phyloP scores from a whole-genome alignment of 805 yeast genomes.

The Candida vartiovaarae region DNA sequence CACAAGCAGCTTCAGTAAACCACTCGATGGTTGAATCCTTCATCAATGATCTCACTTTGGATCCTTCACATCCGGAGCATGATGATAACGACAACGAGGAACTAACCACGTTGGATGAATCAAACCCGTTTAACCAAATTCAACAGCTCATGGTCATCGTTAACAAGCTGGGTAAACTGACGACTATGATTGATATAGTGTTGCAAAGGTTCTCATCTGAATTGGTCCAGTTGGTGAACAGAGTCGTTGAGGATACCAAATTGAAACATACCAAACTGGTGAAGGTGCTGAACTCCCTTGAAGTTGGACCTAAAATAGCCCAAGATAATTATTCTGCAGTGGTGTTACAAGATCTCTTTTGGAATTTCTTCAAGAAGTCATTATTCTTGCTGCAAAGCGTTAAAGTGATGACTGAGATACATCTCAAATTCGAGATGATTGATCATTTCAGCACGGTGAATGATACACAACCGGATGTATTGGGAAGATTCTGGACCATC shows the following conservation, averaged over 20 bases:
- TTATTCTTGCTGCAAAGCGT: constrained; percentile 64
- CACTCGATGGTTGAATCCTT: constrained; percentile 31
- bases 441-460: neutral
- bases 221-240: constrained; percentile 52
- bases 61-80: constrained; percentile 10
- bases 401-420: constrained; percentile 49
- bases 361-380: constrained; percentile 58
- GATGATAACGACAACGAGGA: constrained; percentile 3
- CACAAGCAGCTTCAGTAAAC: constrained; percentile 38
- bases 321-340: constrained; percentile 41
- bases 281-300: constrained; percentile 21
- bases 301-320: constrained; percentile 10
- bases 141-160: constrained; percentile 48
- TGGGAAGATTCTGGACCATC: constrained; percentile 13
- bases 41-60: constrained; percentile 21
- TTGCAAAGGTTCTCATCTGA: constrained; percentile 53
- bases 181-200: constrained; percentile 48
- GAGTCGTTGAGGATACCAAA: constrained; percentile 59
- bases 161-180: constrained; percentile 52
- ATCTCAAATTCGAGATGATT: constrained; percentile 3
- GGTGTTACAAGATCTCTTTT: constrained; percentile 63
- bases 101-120: constrained; percentile 23
- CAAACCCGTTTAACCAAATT: constrained; percentile 47
- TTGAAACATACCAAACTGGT: constrained; percentile 42
- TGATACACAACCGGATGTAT: neutral